These are phyloP conservation scores for Fusarium sp. DNA, from an alignment of 2,329 filamentous ascomycete species.

Conservation along the genomic window DNA sequence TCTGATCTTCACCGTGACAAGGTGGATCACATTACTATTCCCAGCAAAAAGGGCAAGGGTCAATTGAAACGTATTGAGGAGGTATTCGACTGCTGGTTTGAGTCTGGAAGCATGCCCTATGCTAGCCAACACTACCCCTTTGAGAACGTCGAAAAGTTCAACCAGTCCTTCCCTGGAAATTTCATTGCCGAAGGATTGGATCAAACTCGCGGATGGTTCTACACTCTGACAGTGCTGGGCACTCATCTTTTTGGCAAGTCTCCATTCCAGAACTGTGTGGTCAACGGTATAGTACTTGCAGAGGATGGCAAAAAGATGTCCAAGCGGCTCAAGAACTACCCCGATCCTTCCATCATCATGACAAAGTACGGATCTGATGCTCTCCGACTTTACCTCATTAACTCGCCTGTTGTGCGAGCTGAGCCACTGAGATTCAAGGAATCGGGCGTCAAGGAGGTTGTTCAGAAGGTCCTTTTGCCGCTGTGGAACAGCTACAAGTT, in stretches of 20 bases:
- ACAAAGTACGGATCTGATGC: conserved; percentile 91
- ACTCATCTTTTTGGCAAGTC: conserved; percentile 87
- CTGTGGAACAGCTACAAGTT: conserved; percentile 98
- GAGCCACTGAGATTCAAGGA: conserved; percentile 95
- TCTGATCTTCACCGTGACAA: conserved; percentile 92
- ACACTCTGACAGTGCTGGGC: conserved; percentile 89
- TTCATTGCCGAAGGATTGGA: conserved; percentile 95
- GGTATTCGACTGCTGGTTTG: conserved; percentile 98
- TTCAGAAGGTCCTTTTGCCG: conserved; percentile 89
- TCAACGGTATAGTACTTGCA: conserved; percentile 93
- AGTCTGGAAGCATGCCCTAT: conserved; percentile 96
- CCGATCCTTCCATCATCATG: conserved; percentile 86
- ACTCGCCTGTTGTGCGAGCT: conserved; percentile 92
- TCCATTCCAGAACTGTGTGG: conserved; percentile 96
- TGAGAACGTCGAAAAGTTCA: conserved; percentile 84
- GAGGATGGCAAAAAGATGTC: conserved; percentile 99
- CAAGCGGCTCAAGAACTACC: conserved; percentile 96
- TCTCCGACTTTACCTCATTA: conserved; percentile 94
- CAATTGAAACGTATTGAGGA: conserved; percentile 84
- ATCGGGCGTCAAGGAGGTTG: conserved; percentile 91
- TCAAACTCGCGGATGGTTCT: conserved; percentile 97
- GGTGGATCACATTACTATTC: conserved; percentile 94
- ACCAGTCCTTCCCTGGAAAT: conserved; percentile 87
- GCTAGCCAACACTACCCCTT: conserved; percentile 93
- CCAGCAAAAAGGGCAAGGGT: conserved; percentile 88